Evolutionary conservation across 2,329 filamentous ascomycete species (phyloP).

Genomic region (Penicillium janthinellum): DNA sequence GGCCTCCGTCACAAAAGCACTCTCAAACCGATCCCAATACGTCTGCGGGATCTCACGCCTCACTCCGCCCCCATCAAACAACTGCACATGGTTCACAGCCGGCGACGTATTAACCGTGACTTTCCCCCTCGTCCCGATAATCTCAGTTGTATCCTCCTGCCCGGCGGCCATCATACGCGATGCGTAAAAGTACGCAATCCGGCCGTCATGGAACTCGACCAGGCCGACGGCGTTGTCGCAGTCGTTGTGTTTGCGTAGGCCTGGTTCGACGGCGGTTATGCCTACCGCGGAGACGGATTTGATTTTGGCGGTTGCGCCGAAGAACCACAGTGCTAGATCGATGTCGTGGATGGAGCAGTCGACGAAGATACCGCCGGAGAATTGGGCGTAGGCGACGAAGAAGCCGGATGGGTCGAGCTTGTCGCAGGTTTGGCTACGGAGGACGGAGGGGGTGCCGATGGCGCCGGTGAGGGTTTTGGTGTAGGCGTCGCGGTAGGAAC

Average conservation of each 20-base stretch:
- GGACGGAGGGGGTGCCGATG: slow-evolving; percentile 62
- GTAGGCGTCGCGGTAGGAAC: slow-evolving; percentile 64
- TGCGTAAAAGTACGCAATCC: slow-evolving; percentile 66
- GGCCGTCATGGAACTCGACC: slow-evolving; percentile 65
- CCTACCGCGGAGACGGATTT: slow-evolving; percentile 61
- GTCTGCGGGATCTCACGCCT: slow-evolving; percentile 62
- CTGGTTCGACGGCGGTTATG: slow-evolving; percentile 62
- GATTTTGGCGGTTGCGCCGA: slow-evolving; percentile 56
- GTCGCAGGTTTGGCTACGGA: slow-evolving; percentile 69
- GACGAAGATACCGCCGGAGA: slow-evolving; percentile 69
- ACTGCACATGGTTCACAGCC: slow-evolving; percentile 56
- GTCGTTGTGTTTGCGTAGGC: slow-evolving; percentile 59
- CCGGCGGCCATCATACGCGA: slow-evolving; percentile 69
- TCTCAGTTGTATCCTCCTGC: slow-evolving; percentile 68
- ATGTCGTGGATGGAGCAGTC: slow-evolving; percentile 74
- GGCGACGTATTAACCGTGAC: slow-evolving; percentile 64
- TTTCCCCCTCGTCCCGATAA: slow-evolving; percentile 68
- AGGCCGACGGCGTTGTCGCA: slow-evolving; percentile 65
- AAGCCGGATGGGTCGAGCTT: slow-evolving; percentile 66
- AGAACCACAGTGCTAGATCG: slow-evolving; percentile 66
- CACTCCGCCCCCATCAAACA: slow-evolving; percentile 58
- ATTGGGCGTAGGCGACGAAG: slow-evolving; percentile 68
- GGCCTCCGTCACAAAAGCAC: slow-evolving; percentile 66
- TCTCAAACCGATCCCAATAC: slow-evolving; percentile 66
- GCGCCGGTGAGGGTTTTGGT: slow-evolving; percentile 54